phyloP scores from a whole-genome alignment of 2,329 filamentous ascomycete species.

The Talaromyces amestolkiae region DNA sequence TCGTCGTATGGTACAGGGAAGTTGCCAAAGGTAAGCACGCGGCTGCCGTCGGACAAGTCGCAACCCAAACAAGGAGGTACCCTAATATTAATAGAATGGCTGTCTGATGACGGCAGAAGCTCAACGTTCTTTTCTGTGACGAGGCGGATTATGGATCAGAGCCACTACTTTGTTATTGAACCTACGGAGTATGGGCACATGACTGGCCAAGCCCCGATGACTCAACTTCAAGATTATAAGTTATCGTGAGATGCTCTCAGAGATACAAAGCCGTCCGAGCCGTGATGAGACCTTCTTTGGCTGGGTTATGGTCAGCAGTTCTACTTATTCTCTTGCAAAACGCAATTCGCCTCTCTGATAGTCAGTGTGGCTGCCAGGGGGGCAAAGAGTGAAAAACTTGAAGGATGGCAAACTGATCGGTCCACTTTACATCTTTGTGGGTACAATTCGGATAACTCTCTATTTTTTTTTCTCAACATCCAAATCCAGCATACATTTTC shows the following conservation, averaged over 20 bases:
- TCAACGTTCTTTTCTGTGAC: not conserved
- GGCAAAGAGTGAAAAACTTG: not conserved
- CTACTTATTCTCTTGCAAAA: not conserved
- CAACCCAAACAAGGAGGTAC: not conserved
- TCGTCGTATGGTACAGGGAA: conserved; percentile 12
- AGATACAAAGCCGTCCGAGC: not conserved
- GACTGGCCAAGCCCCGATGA: conserved; percentile 7
- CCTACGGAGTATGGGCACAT: not conserved
- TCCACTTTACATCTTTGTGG: not conserved
- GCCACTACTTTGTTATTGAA: not conserved
- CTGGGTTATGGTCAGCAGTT: not conserved
- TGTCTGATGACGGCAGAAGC: not conserved
- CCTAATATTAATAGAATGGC: not conserved
- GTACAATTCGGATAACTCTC: not conserved
- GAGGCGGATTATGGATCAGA: not conserved
- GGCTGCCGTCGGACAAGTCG: conserved; percentile 15
- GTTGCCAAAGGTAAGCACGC: not conserved
- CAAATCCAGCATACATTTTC: not conserved
- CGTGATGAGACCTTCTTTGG: not conserved
- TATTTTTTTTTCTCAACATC: not conserved
- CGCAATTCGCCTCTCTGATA: not conserved
- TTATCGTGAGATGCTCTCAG: not conserved
- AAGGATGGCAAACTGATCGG: not conserved
- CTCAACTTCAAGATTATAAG: not conserved
- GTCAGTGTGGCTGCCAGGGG: not conserved